Percentiles rank a stretch among this genome's conserved stretches.
phyloP scores from a whole-genome alignment of 2,329 filamentous ascomycete species.

The Madurella mycetomatis region DNA sequence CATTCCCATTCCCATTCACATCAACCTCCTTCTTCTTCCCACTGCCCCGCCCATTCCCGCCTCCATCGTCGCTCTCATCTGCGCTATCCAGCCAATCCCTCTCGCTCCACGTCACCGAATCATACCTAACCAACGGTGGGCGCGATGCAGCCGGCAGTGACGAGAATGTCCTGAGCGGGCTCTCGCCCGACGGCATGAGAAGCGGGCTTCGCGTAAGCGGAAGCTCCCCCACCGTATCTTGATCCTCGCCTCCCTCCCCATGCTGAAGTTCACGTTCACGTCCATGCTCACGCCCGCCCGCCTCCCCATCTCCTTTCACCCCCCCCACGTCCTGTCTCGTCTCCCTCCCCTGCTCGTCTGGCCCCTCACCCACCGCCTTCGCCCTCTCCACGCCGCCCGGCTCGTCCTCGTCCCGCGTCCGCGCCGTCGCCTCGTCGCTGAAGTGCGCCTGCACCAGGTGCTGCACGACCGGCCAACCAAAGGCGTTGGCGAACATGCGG shows the following conservation, averaged over 20 bases:
- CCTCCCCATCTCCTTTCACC: neutral
- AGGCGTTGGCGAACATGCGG: conserved; percentile 94
- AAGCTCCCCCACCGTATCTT: conserved; percentile 45
- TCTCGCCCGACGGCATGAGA: conserved; percentile 5
- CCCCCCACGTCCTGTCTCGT: conserved; percentile 40
- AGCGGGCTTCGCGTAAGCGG: conserved; percentile 36
- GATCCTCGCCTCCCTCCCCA: conserved; percentile 36
- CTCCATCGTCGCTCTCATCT: conserved; percentile 38
- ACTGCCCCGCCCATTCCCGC: neutral
- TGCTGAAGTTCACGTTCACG: neutral
- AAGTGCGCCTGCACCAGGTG: conserved; percentile 96
- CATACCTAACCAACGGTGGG: conserved; percentile 34
- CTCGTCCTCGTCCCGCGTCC: conserved; percentile 64
- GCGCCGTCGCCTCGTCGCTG: conserved; percentile 64
- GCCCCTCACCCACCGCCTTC: conserved; percentile 51
- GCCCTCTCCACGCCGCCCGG: conserved; percentile 61
- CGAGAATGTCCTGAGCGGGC: conserved; percentile 11
- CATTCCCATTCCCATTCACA: neutral
- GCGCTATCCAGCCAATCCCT: conserved; percentile 57
- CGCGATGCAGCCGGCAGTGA: conserved; percentile 23
- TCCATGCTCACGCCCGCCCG: neutral
- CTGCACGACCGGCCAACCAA: conserved; percentile 95
- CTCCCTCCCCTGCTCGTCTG: conserved; percentile 62
- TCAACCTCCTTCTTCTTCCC: neutral
- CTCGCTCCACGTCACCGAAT: conserved; percentile 63